These are phyloP conservation scores for Pythium monospermum DNA, from an alignment of 352 stramenopile genomes.

Conservation along the genomic window DNA sequence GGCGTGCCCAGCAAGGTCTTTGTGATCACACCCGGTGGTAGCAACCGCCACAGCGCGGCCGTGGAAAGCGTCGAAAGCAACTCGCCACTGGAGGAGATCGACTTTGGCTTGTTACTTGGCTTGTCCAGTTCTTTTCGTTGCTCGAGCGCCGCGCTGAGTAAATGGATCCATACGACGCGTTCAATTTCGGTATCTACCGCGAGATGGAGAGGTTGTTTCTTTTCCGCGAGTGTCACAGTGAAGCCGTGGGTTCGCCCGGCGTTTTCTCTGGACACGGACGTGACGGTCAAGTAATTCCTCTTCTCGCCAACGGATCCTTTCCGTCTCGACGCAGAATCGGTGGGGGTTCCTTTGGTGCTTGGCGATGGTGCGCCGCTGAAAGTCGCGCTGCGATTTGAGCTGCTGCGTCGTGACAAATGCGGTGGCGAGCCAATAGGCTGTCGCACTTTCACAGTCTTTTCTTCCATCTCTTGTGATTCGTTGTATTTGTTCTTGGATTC, in stretches of 20 bases:
- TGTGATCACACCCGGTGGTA: slow-evolving; percentile 25
- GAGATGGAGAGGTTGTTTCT: slow-evolving; percentile 61
- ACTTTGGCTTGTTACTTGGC: slow-evolving; percentile 19
- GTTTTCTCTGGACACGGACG: slow-evolving; percentile 50
- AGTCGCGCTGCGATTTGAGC: slow-evolving; percentile 16
- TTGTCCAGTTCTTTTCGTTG: slow-evolving; percentile 43
- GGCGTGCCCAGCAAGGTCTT: slow-evolving; percentile 50
- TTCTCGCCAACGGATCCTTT: slow-evolving; percentile 21
- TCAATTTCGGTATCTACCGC: slow-evolving; percentile 65
- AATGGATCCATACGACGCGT: slow-evolving; percentile 67
- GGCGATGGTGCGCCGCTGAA: slow-evolving; percentile 2
- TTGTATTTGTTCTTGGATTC: slow-evolving; percentile 58
- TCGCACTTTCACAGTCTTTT: slow-evolving; percentile 21
- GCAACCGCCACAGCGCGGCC: slow-evolving; percentile 25
- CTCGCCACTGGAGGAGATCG: neutral
- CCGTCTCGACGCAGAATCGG: neutral
- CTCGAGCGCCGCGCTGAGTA: slow-evolving; percentile 56
- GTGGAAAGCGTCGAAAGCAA: slow-evolving; percentile 1
- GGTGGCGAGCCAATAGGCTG: slow-evolving; percentile 25
- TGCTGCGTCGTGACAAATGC: slow-evolving; percentile 20
- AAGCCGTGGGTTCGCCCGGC: slow-evolving; percentile 56
- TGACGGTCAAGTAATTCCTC: slow-evolving; percentile 54
- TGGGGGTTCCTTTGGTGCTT: neutral
- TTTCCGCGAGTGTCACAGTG: slow-evolving; percentile 32
- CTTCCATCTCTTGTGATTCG: slow-evolving; percentile 34